phyloP scores from a whole-genome alignment of 2,329 filamentous ascomycete species.

The Colletotrichum ledebouriae region DNA sequence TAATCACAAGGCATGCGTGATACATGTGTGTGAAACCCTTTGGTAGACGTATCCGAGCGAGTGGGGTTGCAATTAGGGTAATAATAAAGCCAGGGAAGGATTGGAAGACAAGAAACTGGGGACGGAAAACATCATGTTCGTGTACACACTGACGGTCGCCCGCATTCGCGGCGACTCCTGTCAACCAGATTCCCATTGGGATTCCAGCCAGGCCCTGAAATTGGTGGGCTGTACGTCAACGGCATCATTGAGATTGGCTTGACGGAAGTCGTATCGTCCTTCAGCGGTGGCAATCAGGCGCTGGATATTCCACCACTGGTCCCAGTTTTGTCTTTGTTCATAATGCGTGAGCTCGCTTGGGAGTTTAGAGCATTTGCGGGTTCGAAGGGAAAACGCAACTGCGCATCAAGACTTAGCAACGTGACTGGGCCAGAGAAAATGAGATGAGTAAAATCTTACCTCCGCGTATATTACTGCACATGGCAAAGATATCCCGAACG shows the following conservation, averaged over 20 bases:
- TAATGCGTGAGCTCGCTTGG: constrained; percentile 57
- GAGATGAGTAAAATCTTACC: constrained; percentile 51
- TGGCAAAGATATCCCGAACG: constrained; percentile 69
- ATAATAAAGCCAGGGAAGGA: not conserved
- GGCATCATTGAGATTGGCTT: constrained; percentile 70
- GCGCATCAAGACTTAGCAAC: constrained; percentile 34
- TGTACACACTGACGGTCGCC: not conserved
- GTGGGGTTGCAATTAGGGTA: not conserved
- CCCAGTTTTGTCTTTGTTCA: constrained; percentile 61
- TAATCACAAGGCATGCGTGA: not conserved
- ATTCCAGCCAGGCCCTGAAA: constrained; percentile 68
- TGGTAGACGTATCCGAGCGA: constrained; percentile 6
- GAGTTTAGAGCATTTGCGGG: constrained; percentile 57
- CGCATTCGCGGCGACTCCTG: not conserved
- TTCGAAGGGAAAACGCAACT: constrained; percentile 57
- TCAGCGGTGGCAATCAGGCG: constrained; percentile 77
- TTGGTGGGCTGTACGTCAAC: constrained; percentile 61
- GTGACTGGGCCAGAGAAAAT: constrained; percentile 17
- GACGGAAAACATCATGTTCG: constrained; percentile 4
- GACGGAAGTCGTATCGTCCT: constrained; percentile 74
- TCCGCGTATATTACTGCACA: constrained; percentile 64
- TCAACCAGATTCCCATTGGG: constrained; percentile 56
- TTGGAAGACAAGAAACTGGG: not conserved
- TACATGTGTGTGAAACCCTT: not conserved
- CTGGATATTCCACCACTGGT: constrained; percentile 67